Conservation (phyloP, 768 basidiomycete species). For the Tricholoma matsutake region DNA sequence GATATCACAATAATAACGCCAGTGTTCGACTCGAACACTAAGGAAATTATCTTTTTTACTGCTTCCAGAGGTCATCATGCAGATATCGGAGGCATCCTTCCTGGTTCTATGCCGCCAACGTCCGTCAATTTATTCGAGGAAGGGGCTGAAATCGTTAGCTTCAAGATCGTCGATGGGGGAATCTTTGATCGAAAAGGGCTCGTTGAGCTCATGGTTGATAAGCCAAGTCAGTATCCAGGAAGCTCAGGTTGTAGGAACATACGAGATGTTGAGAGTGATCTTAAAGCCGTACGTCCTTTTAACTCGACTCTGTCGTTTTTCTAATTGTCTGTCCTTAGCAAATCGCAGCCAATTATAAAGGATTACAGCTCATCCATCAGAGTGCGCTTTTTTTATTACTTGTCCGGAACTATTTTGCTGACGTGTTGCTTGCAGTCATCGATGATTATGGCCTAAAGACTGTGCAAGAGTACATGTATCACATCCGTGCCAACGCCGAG, state of each 20-base stretch:
- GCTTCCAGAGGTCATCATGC: slow-evolving; percentile 94
- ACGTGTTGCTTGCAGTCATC: slow-evolving; percentile 51
- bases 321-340: slow-evolving; percentile 46
- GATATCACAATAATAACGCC: slow-evolving; percentile 95
- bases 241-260: slow-evolving; percentile 87
- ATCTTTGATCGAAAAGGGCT: slow-evolving; percentile 76
- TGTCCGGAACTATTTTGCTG: neutral
- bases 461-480: slow-evolving; percentile 92
- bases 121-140: slow-evolving; percentile 91
- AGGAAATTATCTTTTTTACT: slow-evolving; percentile 87
- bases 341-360: slow-evolving; percentile 94
- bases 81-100: slow-evolving; percentile 89
- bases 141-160: slow-evolving; percentile 86
- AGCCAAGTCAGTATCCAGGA: slow-evolving; percentile 77
- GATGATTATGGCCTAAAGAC: slow-evolving; percentile 81
- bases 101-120: slow-evolving; percentile 95
- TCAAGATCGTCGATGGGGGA: slow-evolving; percentile 86
- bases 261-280: slow-evolving; percentile 85
- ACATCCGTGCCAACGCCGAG: slow-evolving; percentile 89
- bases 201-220: slow-evolving; percentile 75
- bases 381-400: slow-evolving; percentile 40
- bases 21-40: slow-evolving; percentile 65
- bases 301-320: slow-evolving; percentile 1
- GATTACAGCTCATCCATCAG: slow-evolving; percentile 78
- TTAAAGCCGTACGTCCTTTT: slow-evolving; percentile 68